A percentile compares a stretch with the other conserved stretches of the same genome.
Evolutionary conservation across 768 basidiomycete genomes (phyloP).

Genomic region (Pisolithus tinctorius): DNA sequence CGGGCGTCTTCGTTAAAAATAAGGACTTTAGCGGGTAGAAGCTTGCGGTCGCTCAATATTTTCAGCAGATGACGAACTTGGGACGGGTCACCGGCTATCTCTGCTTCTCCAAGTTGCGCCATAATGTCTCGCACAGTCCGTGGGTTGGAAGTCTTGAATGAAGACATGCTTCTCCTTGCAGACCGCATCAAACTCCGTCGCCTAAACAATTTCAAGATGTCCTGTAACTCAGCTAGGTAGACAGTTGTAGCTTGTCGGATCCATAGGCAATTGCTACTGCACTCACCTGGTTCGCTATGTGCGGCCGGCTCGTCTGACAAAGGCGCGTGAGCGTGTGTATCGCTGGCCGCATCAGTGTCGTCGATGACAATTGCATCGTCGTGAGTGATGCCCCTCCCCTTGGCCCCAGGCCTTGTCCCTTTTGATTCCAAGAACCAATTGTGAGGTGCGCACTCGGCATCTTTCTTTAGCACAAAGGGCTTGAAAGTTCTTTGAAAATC

Average conservation of each 20-base stretch:
- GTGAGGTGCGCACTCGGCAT: slow-evolving; percentile 58
- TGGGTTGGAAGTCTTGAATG: slow-evolving; percentile 24
- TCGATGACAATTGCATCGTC: slow-evolving; percentile 58
- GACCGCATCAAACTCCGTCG: slow-evolving; percentile 15
- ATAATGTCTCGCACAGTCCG: slow-evolving; percentile 47
- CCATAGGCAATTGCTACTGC: no score
- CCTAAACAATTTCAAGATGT: slow-evolving; percentile 27
- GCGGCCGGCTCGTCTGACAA: not conserved
- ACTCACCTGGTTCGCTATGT: not conserved
- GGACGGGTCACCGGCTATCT: slow-evolving; percentile 64
- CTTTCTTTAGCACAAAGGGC: slow-evolving; percentile 75
- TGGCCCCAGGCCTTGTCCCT: slow-evolving; percentile 19
- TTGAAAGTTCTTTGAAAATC: slow-evolving; percentile 76
- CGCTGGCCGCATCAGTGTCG: slow-evolving; percentile 9
- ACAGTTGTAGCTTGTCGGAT: not conserved
- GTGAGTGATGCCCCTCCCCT: slow-evolving; percentile 18
- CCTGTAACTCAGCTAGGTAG: slow-evolving; percentile 8
- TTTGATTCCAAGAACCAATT: slow-evolving; percentile 53
- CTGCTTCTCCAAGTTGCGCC: slow-evolving; percentile 65
- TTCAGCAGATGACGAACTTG: slow-evolving; percentile 59
- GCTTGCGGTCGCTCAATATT: slow-evolving; percentile 52
- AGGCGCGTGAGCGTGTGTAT: slow-evolving; percentile 4
- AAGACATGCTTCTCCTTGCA: slow-evolving; percentile 11
- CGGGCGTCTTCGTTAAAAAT: slow-evolving; percentile 80
- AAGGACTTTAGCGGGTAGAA: slow-evolving; percentile 72